Conservation (phyloP, 768 basidiomycete species). For the Boletellus ananiceps region DNA sequence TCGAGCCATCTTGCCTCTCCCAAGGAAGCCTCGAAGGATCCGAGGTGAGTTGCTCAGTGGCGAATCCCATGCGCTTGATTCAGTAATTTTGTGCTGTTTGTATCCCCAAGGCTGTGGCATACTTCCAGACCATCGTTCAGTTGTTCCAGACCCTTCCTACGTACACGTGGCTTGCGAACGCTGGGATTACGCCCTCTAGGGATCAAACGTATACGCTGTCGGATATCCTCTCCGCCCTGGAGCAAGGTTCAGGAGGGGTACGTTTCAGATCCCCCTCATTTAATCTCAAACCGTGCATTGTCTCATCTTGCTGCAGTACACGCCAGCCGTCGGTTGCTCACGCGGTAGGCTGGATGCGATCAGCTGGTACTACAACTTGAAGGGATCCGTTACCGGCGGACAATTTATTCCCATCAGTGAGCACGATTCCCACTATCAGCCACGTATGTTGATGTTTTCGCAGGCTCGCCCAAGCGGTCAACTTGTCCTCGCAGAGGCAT, state of each 20-base stretch:
- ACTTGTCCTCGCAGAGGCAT: conserved; percentile 55
- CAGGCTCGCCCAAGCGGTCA: conserved; percentile 51
- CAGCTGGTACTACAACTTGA: conserved; percentile 60
- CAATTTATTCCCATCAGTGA: conserved; percentile 55
- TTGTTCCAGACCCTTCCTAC: conserved; percentile 70
- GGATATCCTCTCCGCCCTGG: conserved; percentile 49
- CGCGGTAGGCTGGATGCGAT: conserved; percentile 39
- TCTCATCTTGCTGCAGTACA: conserved; percentile 33
- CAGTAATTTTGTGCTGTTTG: neutral
- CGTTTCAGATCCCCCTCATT: neutral
- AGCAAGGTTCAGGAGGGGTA: conserved; percentile 43
- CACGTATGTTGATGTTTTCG: neutral
- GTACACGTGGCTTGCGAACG: conserved; percentile 63
- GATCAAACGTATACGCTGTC: conserved; percentile 53
- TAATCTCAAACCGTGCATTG: neutral
- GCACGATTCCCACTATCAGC: conserved; percentile 2
- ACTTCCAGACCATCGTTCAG: conserved; percentile 52
- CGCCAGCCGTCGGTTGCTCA: conserved; percentile 46
- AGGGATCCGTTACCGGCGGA: conserved; percentile 51
- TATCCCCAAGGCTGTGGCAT: conserved; percentile 57
- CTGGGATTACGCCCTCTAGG: conserved; percentile 66
- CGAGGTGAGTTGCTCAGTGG: conserved; percentile 40
- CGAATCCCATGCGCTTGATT: neutral
- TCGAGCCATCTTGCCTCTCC: conserved; percentile 53
- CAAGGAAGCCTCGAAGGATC: conserved; percentile 52